Base-by-base conservation (phyloP, 768 basidiomycete genomes). In the Amyloporia xantha region DNA sequence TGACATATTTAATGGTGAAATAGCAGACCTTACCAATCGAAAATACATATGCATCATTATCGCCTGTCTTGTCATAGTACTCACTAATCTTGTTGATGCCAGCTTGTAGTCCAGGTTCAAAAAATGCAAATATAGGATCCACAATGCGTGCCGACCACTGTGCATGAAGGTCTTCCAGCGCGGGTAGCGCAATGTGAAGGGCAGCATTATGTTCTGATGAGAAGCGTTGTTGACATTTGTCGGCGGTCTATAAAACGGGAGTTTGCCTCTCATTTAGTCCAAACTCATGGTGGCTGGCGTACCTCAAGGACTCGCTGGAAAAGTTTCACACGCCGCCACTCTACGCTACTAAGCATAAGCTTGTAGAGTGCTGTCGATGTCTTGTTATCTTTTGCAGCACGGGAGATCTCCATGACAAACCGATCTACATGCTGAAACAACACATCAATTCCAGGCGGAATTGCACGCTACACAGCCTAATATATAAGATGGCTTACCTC, bases 21-120 rank as follows among this genome's bases (percentile, higher is more conserved):
- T n/a, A n/a, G n/a, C n/a, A n/a, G n/a, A 19, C 17, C 64, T 7
- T 46, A 71, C 66, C 51, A 59, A 72, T 68, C 1, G 63, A 52
- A 23, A 69, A 48, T 9, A 66, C 58, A 47, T 68, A 65, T 9
- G 64, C 65, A 48, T 63, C 56, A 6, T 58, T 62, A 13, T 66
- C 63, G 1, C 49, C 50, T 2, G 65, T 65, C 38, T 61, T 59
- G 28, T 64, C 52, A 50, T 71, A 69, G 48, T 71, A 69, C 21
- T 66, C 57, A 15, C 54, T 45, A 15, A 71, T 53, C 51, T 71
- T 72, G 1, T 51, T 39, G 19, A 59, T 42, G 1, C 56, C 71
- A 1, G 60, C 61, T 9, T 56, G 33, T 6, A 71, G 47, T 2
- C 59, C 64, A 37, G 30, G 2, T 17, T 15, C 11, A 52, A 67